Percentiles rank a stretch among this genome's conserved stretches.
phyloP scores from a whole-genome alignment of 2,329 filamentous ascomycete species.

The Thermomyces lanuginosus region DNA sequence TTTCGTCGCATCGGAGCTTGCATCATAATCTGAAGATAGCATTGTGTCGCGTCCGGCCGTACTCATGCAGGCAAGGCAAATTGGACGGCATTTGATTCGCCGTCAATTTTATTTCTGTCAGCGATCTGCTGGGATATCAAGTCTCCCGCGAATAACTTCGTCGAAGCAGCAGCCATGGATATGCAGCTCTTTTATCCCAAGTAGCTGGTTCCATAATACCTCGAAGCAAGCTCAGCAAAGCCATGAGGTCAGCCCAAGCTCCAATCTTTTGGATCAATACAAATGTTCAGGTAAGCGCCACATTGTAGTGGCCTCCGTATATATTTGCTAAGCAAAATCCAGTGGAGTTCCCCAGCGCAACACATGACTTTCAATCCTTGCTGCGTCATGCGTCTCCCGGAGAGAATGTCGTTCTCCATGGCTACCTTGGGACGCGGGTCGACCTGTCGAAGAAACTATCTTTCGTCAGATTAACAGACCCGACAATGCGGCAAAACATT shows the following conservation, averaged over 20 bases:
- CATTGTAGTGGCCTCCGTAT: conserved; percentile 3
- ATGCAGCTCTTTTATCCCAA: too few species aligned
- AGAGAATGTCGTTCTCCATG: conserved; percentile 41
- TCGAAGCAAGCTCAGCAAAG: too few species aligned
- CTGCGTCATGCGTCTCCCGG: conserved; percentile 16
- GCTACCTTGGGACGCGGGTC: conserved; percentile 54
- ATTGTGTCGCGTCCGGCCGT: too few species aligned
- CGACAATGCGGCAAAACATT: conserved; percentile 28
- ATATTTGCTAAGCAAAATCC: neutral
- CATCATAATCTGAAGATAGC: too few species aligned
- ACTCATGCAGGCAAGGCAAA: too few species aligned
- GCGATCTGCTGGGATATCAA: too few species aligned
- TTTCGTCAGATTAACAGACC: conserved; percentile 47
- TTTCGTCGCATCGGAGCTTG: too few species aligned
- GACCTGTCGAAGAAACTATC: conserved; percentile 52
- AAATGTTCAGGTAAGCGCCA: conserved; percentile 31
- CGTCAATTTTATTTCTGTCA: too few species aligned
- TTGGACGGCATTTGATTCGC: too few species aligned
- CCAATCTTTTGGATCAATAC: conserved; percentile 27
- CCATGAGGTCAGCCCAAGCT: too few species aligned
- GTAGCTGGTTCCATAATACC: conserved; percentile 2
- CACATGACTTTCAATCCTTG: conserved; percentile 23
- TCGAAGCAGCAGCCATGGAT: too few species aligned
- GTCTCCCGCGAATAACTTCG: too few species aligned
- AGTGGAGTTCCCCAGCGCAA: conserved; percentile 34